These are phyloP conservation scores for Scleroderma bovista DNA, from an alignment of 768 basidiomycete species.

Conservation along the genomic window DNA sequence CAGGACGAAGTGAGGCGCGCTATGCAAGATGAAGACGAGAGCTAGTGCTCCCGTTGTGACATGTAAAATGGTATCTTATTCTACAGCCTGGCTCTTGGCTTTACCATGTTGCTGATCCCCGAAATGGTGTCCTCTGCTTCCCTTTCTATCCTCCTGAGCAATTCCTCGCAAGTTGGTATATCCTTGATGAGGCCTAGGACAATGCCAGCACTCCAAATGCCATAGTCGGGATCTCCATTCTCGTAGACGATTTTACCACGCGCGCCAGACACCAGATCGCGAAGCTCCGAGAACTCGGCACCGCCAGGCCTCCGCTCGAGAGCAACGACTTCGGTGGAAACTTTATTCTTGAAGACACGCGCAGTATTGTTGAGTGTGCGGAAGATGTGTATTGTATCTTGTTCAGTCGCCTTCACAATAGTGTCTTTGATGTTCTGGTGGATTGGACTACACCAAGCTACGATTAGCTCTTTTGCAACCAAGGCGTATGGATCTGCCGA, in stretches of 20 bases:
- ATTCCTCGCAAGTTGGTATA: slow-evolving; percentile 72
- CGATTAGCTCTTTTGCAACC: not conserved
- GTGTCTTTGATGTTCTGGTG: slow-evolving; percentile 88
- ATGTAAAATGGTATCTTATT: not conserved
- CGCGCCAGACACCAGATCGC: slow-evolving; percentile 68
- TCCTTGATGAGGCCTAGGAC: slow-evolving; percentile 72
- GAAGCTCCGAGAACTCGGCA: slow-evolving; percentile 81
- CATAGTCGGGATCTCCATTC: slow-evolving; percentile 78
- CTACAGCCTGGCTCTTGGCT: slow-evolving; percentile 18
- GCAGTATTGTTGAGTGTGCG: slow-evolving; percentile 80
- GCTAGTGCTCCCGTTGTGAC: not conserved
- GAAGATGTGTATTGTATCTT: slow-evolving; percentile 87
- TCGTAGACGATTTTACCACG: slow-evolving; percentile 76
- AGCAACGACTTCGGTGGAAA: slow-evolving; percentile 78
- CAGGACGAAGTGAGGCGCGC: slow-evolving; percentile 44
- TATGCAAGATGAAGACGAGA: slow-evolving; percentile 13
- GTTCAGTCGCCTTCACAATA: slow-evolving; percentile 79
- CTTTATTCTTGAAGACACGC: slow-evolving; percentile 82
- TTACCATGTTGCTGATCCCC: slow-evolving; percentile 31
- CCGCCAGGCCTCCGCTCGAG: slow-evolving; percentile 79
- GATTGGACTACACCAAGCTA: slow-evolving; percentile 65
- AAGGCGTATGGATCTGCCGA: not conserved
- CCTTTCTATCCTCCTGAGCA: slow-evolving; percentile 62
- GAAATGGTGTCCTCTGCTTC: slow-evolving; percentile 69
- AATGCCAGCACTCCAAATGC: slow-evolving; percentile 77